Evolutionary conservation across 2,329 filamentous ascomycete genomes (phyloP).

Genomic region (Hymenoscyphus occultus): DNA sequence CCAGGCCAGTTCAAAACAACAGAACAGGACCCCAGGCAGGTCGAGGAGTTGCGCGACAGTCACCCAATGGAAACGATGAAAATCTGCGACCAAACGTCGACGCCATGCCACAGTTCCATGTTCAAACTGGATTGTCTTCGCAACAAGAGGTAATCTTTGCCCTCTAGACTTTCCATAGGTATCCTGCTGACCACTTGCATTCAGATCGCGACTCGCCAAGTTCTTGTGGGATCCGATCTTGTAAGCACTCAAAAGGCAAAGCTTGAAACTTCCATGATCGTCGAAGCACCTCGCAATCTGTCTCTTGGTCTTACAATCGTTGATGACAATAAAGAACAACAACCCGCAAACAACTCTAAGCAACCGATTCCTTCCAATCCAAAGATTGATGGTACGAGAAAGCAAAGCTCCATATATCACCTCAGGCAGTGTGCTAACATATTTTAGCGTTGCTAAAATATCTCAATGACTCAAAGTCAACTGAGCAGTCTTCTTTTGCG

Average conservation of each 20-base stretch:
- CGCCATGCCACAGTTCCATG: background rate
- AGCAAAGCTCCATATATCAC: background rate
- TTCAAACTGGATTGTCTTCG: background rate
- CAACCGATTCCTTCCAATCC: background rate
- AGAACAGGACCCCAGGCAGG: background rate
- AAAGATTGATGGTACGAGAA: background rate
- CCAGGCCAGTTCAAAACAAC: background rate
- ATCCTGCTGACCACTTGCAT: background rate
- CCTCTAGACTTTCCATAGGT: background rate
- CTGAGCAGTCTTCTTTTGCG: background rate
- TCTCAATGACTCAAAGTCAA: background rate
- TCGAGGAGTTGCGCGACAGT: background rate
- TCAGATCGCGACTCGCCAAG: background rate
- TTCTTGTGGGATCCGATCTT: background rate
- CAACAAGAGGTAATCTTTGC: background rate
- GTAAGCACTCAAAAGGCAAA: background rate
- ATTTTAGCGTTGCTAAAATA: background rate
- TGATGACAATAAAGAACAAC: background rate
- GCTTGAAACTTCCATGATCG: background rate
- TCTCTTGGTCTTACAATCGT: background rate
- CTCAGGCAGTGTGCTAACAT: background rate
- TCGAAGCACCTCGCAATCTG: background rate
- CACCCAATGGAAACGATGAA: background rate
- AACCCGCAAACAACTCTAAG: background rate
- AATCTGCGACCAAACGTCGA: background rate